These are phyloP conservation scores for Tricholoma sp. DNA, from an alignment of 768 basidiomycete species.

Conservation along the genomic window DNA sequence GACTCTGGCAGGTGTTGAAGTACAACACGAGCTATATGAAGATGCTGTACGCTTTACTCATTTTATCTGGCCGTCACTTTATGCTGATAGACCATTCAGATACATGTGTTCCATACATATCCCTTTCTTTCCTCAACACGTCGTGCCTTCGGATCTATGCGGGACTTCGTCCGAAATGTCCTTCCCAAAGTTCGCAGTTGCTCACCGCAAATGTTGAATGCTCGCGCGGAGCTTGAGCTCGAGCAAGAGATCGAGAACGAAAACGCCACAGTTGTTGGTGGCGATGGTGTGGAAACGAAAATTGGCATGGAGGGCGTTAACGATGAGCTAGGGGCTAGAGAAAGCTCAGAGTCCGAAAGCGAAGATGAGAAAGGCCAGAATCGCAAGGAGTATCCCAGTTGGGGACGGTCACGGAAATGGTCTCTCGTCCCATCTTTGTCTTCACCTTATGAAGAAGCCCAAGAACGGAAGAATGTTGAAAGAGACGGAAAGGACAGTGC, in stretches of 20 bases:
- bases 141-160: conserved; percentile 67
- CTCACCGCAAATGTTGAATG: conserved; percentile 48
- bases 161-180: conserved; percentile 57
- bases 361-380: conserved; percentile 8
- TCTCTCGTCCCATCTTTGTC: conserved; percentile 17
- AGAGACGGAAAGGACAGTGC: conserved; percentile 8
- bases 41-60: conserved; percentile 62
- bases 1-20: conserved; percentile 75
- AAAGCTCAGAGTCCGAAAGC: conserved; percentile 8
- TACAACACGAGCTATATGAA: conserved; percentile 84
- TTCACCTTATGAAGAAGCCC: conserved; percentile 19
- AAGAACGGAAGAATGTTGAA: background rate
- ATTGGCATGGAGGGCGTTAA: conserved; percentile 36
- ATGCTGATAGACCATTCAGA: conserved; percentile 33
- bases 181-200: conserved; percentile 50
- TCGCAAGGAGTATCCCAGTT: conserved; percentile 13
- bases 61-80: background rate
- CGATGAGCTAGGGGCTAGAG: conserved; percentile 27
- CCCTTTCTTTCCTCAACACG: conserved; percentile 67
- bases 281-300: conserved; percentile 61
- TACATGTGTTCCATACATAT: conserved; percentile 89
- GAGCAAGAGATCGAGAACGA: conserved; percentile 69
- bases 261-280: conserved; percentile 60
- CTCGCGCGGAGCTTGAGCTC: conserved; percentile 51
- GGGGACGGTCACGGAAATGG: conserved; percentile 18